These are phyloP conservation scores for Lyophyllum atratum DNA, from an alignment of 768 basidiomycete genomes.

Conservation along the genomic window DNA sequence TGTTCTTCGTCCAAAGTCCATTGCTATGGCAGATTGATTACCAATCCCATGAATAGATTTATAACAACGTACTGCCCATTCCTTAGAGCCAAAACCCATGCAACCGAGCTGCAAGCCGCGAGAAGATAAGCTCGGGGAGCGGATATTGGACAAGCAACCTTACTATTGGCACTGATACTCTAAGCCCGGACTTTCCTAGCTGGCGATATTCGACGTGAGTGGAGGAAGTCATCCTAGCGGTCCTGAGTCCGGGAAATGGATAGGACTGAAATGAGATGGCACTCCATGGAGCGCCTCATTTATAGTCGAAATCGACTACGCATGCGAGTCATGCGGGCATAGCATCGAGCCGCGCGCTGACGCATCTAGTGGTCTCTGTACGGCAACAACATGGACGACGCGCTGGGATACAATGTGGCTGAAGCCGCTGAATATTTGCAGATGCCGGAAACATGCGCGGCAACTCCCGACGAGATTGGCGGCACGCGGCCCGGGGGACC, in stretches of 20 bases:
- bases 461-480: too few species aligned
- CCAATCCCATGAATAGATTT: not conserved
- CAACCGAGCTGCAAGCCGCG: not conserved
- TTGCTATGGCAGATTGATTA: not conserved
- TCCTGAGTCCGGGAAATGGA: not conserved
- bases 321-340: too few species aligned
- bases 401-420: too few species aligned
- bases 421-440: too few species aligned
- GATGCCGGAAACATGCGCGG: too few species aligned
- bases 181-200: slow-evolving; percentile 2
- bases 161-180: slow-evolving; percentile 2
- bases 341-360: too few species aligned
- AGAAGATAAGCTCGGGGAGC: not conserved
- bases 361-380: too few species aligned
- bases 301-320: too few species aligned
- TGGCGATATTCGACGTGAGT: not conserved
- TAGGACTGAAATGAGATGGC: too few species aligned
- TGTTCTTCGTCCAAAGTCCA: not conserved
- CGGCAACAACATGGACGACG: too few species aligned
- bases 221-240: not conserved
- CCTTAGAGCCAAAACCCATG: not conserved
- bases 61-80: not conserved
- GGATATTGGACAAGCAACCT: not conserved
- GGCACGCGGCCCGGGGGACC: too few species aligned
- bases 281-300: not conserved